Base-by-base conservation (phyloP, 202 grass and related monocot genomes). In the Thinopyrum obtusiflorum region DNA sequence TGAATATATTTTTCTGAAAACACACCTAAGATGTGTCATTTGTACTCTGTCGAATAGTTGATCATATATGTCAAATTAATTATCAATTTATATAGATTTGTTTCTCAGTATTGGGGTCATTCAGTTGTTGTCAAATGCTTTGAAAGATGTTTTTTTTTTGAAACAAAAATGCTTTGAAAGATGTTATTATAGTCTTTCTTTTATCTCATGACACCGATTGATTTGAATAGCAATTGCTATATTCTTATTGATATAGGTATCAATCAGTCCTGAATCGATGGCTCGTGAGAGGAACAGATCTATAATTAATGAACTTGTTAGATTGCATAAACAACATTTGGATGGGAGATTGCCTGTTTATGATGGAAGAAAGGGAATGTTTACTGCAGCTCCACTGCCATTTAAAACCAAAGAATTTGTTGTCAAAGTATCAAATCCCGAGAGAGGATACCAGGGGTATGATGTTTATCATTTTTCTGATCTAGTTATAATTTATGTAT, bases 361-460 rank as follows among this genome's bases (percentile, higher is more conserved):
- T 60, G 90, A 90, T 82, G 92, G 92, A 24, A 80, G 80, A 24
- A 92, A 90, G 14, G 68, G 92, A 86, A 75, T 92, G 14, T 94
- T 88, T 65, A 92, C 92, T 62, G 93, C 80, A 17, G 90, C 85
- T 31, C 29, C 82, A 17, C 62, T 92, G 11, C 89, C 92, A 49
- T 94, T 94, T 21, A 65, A 82, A 20, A 29, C 40, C 13, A 90
- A 84, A 62, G 79, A 83, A 18, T 92, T 92, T 86, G 65, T 86
- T 73, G 65, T 92, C 49, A 84, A 90, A 23, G 24, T 92, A 2
- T 24, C 64, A 17, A 77, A 88, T 78, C 55, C 82, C 83, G 74
- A 83, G 27, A 91, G 75, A 66, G 65, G 81, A 18, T 80, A 80
- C 64, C 70, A 23, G 3, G 14, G 81, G 87, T 89, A 89, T 59